phyloP scores from a whole-genome alignment of 2,329 filamentous ascomycete species.

The Cladosporium sp. region DNA sequence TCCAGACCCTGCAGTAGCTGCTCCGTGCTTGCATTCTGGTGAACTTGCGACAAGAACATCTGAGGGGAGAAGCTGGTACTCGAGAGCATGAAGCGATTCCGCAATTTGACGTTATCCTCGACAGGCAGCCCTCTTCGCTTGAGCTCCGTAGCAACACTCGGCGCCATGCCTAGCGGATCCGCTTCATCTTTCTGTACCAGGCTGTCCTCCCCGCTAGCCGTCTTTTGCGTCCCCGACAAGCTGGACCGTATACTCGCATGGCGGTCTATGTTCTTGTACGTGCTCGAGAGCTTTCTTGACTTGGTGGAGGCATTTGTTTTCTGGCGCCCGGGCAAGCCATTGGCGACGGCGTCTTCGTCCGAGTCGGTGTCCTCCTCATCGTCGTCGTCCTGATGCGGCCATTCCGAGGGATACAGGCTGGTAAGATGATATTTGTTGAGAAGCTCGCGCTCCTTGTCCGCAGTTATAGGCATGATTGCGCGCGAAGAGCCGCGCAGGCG shows the following conservation, averaged over 20 bases:
- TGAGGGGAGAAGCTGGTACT: conserved; percentile 93
- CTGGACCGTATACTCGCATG: conserved; percentile 59
- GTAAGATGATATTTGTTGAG: conserved; percentile 86
- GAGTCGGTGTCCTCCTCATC: conserved; percentile 45
- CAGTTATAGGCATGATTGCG: conserved; percentile 41
- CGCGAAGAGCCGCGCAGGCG: neutral
- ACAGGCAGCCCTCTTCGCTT: conserved; percentile 70
- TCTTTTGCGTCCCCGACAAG: conserved; percentile 57
- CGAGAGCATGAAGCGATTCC: conserved; percentile 89
- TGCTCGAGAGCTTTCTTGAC: conserved; percentile 48
- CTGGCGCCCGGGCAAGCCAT: conserved; percentile 4
- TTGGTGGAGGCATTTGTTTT: neutral
- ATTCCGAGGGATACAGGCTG: conserved; percentile 71
- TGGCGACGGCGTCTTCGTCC: conserved; percentile 18
- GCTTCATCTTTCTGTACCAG: conserved; percentile 85
- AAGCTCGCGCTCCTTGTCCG: conserved; percentile 68
- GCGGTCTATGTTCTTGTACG: conserved; percentile 78
- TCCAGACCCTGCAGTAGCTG: conserved; percentile 76
- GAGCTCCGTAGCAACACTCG: conserved; percentile 78
- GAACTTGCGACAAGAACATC: conserved; percentile 86
- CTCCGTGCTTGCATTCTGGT: conserved; percentile 77
- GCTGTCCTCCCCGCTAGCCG: conserved; percentile 63
- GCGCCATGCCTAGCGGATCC: conserved; percentile 80
- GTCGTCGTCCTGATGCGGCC: conserved; percentile 76
- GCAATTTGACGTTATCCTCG: conserved; percentile 66